Evolutionary conservation across 2,329 filamentous ascomycete species (phyloP).

Genomic region (Alternaria longipes): DNA sequence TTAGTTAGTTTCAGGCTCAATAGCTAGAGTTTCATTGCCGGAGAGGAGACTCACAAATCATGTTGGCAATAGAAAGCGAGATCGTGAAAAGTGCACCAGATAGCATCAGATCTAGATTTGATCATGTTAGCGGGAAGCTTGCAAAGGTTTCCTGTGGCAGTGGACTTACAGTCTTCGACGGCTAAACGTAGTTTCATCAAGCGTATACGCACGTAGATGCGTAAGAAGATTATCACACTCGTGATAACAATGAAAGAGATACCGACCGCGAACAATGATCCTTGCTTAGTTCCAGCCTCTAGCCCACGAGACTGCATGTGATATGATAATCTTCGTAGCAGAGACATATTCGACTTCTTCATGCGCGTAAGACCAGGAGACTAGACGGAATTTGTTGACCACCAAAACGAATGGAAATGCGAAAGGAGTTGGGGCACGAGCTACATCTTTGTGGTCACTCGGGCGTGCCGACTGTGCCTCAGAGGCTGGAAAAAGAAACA

Average conservation of each 20-base stretch:
- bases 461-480: neutral
- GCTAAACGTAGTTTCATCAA: neutral
- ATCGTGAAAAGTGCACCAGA: neutral
- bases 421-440: neutral
- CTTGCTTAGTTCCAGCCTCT: neutral
- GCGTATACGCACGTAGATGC: neutral
- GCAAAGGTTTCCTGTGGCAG: fast-evolving
- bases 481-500: neutral
- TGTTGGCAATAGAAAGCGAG: neutral
- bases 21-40: neutral
- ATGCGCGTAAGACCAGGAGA: neutral
- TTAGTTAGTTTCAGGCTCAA: neutral
- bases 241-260: neutral
- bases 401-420: neutral
- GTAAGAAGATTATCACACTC: neutral
- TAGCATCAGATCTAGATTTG: neutral
- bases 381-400: neutral
- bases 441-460: neutral
- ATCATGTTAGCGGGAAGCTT: neutral
- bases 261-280: neutral
- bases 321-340: neutral
- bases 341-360: neutral
- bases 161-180: neutral
- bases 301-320: neutral
- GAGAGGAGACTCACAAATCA: neutral